Percentiles rank a stretch among this genome's conserved stretches.
phyloP scores from a whole-genome alignment of 192 early-diverging fungal genomes.

The Coemansia sp. region DNA sequence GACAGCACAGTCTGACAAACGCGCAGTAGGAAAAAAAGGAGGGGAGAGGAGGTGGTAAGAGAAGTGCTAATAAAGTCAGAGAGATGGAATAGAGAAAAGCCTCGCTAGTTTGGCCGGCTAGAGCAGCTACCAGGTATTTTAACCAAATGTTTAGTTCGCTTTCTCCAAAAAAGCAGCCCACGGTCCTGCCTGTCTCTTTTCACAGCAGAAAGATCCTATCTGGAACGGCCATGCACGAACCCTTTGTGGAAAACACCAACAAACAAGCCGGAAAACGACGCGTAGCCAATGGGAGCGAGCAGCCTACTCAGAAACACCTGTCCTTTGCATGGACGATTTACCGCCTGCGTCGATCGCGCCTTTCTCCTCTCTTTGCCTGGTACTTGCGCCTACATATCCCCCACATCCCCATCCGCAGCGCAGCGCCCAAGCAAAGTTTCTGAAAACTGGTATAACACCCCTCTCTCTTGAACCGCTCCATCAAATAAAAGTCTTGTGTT shows the following conservation, averaged over 20 bases:
- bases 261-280: neutral
- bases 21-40: neutral
- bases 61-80: neutral
- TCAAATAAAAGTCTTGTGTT: too few species aligned
- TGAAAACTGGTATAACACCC: neutral
- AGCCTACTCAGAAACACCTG: neutral
- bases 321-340: constrained; percentile 1
- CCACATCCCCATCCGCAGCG: neutral
- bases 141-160: neutral
- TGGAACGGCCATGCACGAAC: neutral
- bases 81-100: neutral
- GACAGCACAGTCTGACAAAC: constrained; percentile 32
- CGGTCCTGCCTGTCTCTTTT: neutral
- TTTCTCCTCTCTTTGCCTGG: neutral
- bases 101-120: neutral
- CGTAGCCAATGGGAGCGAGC: neutral
- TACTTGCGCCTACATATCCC: neutral
- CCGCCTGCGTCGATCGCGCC: neutral
- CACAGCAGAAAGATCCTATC: neutral
- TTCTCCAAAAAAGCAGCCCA: neutral
- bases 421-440: neutral
- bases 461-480: too few species aligned
- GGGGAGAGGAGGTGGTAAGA: neutral
- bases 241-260: neutral
- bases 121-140: neutral